Conservation (phyloP, 2,329 filamentous ascomycete species). For the Aspergillus chevalieri region DNA sequence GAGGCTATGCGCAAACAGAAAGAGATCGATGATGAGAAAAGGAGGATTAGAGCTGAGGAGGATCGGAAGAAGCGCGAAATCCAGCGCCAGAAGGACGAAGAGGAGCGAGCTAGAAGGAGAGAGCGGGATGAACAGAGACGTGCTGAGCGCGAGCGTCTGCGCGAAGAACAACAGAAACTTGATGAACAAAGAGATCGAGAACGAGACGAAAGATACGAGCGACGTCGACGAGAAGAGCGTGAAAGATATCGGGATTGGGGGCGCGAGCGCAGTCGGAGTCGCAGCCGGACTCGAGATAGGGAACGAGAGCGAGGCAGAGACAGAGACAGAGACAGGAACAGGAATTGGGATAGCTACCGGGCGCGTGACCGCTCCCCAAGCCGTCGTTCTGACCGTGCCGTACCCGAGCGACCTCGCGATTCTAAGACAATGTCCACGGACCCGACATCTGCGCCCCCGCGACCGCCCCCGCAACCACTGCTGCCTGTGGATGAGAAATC, state of each 20-base stretch:
- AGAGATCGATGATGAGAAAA: conserved; percentile 43
- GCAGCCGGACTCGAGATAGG: conserved; percentile 30
- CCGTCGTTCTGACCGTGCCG: conserved; percentile 27
- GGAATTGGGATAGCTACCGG: conserved; percentile 17
- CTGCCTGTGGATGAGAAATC: conserved; percentile 47
- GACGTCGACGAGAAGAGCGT: conserved; percentile 40
- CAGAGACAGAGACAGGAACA: conserved; percentile 8
- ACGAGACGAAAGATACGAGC: conserved; percentile 42
- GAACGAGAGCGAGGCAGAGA: conserved; percentile 18
- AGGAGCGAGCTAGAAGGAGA: conserved; percentile 45
- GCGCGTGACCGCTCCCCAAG: conserved; percentile 26
- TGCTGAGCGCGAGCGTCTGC: conserved; percentile 45
- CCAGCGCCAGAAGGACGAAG: conserved; percentile 39
- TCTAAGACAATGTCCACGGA: conserved; percentile 28
- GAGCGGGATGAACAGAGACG: conserved; percentile 45
- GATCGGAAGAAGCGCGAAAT: conserved; percentile 38
- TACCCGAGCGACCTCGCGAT: conserved; percentile 25
- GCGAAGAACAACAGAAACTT: conserved; percentile 48
- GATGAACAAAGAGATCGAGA: conserved; percentile 50
- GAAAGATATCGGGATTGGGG: conserved; percentile 40
- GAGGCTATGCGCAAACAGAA: conserved; percentile 47
- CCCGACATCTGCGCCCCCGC: conserved; percentile 21
- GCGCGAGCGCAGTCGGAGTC: conserved; percentile 27
- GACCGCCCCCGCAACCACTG: conserved; percentile 18
- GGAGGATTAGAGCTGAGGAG: conserved; percentile 37